Percentiles rank a stretch among this genome's conserved stretches.
phyloP scores from a whole-genome alignment of 805 yeast species.

The Lipomyces chichibuensis region DNA sequence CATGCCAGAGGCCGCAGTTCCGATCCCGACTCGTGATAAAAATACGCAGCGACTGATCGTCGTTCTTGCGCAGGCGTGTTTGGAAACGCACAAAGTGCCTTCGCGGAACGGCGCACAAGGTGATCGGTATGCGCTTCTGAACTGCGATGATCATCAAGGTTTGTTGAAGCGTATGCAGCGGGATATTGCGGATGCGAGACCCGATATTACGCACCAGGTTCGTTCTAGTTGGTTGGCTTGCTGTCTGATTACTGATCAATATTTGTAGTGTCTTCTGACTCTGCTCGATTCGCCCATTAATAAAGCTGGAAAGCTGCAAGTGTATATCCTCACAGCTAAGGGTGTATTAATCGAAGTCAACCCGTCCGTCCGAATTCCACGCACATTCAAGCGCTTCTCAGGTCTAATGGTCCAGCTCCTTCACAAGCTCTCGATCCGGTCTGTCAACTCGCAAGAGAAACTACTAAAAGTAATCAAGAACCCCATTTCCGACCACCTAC shows the following conservation, averaged over 20 bases:
- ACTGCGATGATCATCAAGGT: conserved; percentile 99
- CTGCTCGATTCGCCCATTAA: conserved; percentile 95
- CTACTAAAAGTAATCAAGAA: conserved; percentile 91
- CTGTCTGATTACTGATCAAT: not conserved
- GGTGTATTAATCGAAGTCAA: conserved; percentile 95
- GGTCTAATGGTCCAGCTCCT: conserved; percentile 97
- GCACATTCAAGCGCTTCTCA: conserved; percentile 96
- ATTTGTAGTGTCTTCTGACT: conserved; percentile 72
- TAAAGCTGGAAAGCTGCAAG: conserved; percentile 96
- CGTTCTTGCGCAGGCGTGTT: conserved; percentile 93
- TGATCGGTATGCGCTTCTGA: conserved; percentile 88
- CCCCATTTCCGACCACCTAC: conserved; percentile 95
- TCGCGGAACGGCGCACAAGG: conserved; percentile 73
- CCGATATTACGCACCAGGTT: conserved; percentile 95
- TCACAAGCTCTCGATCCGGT: conserved; percentile 88
- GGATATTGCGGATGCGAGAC: conserved; percentile 97
- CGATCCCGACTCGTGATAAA: conserved; percentile 82
- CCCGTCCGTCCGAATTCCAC: conserved; percentile 94
- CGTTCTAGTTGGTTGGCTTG: not conserved
- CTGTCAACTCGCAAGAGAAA: conserved; percentile 94
- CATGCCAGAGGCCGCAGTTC: conserved; percentile 84
- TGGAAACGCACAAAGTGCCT: conserved; percentile 85
- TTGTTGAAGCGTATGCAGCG: conserved; percentile 92
- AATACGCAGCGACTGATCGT: conserved; percentile 83
- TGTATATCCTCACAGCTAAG: conserved; percentile 91